These are phyloP conservation scores for Phytopythium aichiense DNA, from an alignment of 352 stramenopile genomes.

Conservation along the genomic window DNA sequence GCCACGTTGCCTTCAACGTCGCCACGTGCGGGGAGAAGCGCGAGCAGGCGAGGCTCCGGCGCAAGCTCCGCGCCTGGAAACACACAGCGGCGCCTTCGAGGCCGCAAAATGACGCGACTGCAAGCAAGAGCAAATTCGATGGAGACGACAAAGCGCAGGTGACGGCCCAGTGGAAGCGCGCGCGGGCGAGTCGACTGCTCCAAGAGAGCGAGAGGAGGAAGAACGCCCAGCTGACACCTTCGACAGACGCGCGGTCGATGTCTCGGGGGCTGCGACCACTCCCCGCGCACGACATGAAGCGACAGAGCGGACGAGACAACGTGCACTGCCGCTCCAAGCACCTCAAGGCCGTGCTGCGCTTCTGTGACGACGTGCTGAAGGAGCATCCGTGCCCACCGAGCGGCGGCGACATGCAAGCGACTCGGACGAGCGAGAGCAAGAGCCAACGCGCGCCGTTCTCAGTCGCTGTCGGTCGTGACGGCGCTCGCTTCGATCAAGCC, in stretches of 20 bases:
- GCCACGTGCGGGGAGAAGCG: constrained; percentile 13
- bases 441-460: neutral
- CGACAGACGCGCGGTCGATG: neutral
- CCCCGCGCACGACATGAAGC: constrained; percentile 14
- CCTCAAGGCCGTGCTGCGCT: constrained; percentile 6
- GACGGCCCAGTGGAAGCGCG: constrained; percentile 15
- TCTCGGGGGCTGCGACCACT: neutral
- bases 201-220: constrained; percentile 1
- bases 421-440: neutral
- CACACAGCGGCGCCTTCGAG: neutral
- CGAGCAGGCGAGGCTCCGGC: constrained; percentile 8
- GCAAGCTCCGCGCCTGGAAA: constrained; percentile 12
- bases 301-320: constrained; percentile 17
- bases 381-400: neutral
- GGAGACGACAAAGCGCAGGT: neutral
- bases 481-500: neutral
- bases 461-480: neutral
- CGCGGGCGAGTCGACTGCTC: constrained; percentile 5
- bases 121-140: neutral
- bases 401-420: neutral
- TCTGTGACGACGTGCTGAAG: constrained; percentile 5
- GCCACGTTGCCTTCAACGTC: constrained; percentile 18
- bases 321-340: constrained; percentile 14
- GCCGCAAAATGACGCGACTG: neutral
- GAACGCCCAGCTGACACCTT: neutral